Percentiles rank a stretch among this genome's conserved stretches.
Evolutionary conservation across 2,329 filamentous ascomycete species (phyloP).

Genomic region (Ramularia endophylla): DNA sequence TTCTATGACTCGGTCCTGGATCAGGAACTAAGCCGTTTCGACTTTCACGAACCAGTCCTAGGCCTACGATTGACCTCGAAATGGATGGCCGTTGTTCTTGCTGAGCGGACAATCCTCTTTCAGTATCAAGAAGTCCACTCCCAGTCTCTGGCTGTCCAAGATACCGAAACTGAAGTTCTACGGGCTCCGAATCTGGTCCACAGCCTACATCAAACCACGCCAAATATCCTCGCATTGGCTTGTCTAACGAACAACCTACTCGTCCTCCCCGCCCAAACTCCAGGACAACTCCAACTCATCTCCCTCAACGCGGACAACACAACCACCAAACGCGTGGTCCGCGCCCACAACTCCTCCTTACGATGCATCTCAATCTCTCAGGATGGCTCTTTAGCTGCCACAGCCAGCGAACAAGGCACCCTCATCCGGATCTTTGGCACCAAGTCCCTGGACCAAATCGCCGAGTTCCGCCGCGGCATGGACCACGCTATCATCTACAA

Average conservation of each 20-base stretch:
- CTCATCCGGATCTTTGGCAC: constrained; percentile 82
- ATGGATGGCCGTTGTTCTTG: constrained; percentile 70
- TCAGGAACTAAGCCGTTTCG: constrained; percentile 67
- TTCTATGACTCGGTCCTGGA: constrained; percentile 88
- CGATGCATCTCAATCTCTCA: constrained; percentile 72
- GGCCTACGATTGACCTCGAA: constrained; percentile 71
- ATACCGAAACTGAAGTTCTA: neutral
- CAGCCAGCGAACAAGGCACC: constrained; percentile 88
- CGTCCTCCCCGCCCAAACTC: constrained; percentile 79
- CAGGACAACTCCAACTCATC: constrained; percentile 84
- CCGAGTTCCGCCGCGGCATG: constrained; percentile 80
- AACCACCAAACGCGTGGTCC: constrained; percentile 75
- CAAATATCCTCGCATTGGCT: constrained; percentile 77
- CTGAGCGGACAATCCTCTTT: constrained; percentile 27
- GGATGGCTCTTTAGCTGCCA: constrained; percentile 77
- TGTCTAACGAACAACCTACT: constrained; percentile 67
- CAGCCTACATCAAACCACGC: constrained; percentile 75
- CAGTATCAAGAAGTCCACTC: constrained; percentile 23
- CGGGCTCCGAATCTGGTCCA: constrained; percentile 25
- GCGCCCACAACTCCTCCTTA: constrained; percentile 75
- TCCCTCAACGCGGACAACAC: constrained; percentile 65
- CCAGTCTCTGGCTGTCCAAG: neutral
- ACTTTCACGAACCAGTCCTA: constrained; percentile 72
- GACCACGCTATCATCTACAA: constrained; percentile 85
- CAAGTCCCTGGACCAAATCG: constrained; percentile 69